Evolutionary conservation across 169 alveolate species (phyloP).

Genomic region (Toxoplasma gondii): DNA sequence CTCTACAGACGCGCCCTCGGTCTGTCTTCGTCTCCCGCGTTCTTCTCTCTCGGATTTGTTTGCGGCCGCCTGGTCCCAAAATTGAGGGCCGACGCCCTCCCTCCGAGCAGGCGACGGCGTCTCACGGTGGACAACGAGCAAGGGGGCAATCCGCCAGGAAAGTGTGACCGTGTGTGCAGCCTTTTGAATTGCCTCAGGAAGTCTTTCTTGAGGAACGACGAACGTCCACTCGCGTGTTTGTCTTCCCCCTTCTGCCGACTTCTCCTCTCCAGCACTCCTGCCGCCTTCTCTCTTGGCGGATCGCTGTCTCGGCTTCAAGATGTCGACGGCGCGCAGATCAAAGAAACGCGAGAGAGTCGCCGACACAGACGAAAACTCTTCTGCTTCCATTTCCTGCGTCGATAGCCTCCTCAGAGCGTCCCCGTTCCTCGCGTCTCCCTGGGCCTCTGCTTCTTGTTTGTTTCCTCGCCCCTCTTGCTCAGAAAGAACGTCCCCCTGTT

Average conservation of each 20-base stretch:
- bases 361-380: not conserved
- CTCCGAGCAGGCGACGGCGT: no score
- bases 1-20: no score
- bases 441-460: not conserved
- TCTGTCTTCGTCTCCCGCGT: no score
- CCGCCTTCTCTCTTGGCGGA: not conserved
- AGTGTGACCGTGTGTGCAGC: not conserved
- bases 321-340: not conserved
- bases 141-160: not conserved
- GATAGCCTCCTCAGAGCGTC: not conserved
- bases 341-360: not conserved
- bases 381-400: not conserved
- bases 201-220: not conserved
- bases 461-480: not conserved
- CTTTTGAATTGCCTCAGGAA: not conserved
- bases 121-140: not conserved
- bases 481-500: not conserved
- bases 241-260: not conserved
- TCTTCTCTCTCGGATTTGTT: no score
- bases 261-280: not conserved
- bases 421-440: not conserved
- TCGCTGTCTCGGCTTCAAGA: not conserved
- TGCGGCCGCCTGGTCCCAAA: no score
- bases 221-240: slow-evolving; percentile 9
- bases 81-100: no score